Evolutionary conservation across 768 basidiomycete species (phyloP).

Genomic region (Lentinus brumalis): DNA sequence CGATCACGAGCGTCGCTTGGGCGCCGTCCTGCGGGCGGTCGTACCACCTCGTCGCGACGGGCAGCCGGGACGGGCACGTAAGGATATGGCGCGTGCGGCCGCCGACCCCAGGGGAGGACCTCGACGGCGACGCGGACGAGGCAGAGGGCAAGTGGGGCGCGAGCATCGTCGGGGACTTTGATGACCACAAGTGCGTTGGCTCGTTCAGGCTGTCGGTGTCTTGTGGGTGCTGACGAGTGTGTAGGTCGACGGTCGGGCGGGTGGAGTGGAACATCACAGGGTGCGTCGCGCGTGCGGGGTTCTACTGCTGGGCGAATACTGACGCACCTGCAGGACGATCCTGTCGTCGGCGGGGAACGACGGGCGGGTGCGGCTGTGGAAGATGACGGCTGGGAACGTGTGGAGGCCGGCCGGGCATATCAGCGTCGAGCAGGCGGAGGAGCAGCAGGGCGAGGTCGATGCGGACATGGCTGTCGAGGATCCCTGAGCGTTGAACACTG

Average conservation of each 20-base stretch:
- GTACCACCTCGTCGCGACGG: constrained; percentile 93
- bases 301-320: no score
- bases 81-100: constrained; percentile 87
- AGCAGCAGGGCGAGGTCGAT: constrained; percentile 45
- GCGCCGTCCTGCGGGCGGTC: constrained; percentile 92
- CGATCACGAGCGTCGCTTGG: constrained; percentile 88
- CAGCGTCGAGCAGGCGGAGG: constrained; percentile 74
- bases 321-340: constrained; percentile 56
- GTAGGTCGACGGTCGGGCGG: constrained; percentile 54
- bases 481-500: constrained; percentile 28
- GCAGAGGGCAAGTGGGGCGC: constrained; percentile 66
- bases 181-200: constrained; percentile 81
- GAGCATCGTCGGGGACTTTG: constrained; percentile 80
- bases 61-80: constrained; percentile 83
- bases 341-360: constrained; percentile 85
- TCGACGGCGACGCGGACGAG: constrained; percentile 43
- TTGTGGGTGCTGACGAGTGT: neutral
- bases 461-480: constrained; percentile 44
- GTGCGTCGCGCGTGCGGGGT: constrained; percentile 46
- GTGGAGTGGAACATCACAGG: constrained; percentile 97
- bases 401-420: constrained; percentile 85
- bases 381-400: constrained; percentile 79
- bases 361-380: constrained; percentile 82
- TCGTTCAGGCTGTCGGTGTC: neutral
- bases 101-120: constrained; percentile 33